Conservation (phyloP, 257 asterid genomes). For the Phtheirospermum japonicum region DNA sequence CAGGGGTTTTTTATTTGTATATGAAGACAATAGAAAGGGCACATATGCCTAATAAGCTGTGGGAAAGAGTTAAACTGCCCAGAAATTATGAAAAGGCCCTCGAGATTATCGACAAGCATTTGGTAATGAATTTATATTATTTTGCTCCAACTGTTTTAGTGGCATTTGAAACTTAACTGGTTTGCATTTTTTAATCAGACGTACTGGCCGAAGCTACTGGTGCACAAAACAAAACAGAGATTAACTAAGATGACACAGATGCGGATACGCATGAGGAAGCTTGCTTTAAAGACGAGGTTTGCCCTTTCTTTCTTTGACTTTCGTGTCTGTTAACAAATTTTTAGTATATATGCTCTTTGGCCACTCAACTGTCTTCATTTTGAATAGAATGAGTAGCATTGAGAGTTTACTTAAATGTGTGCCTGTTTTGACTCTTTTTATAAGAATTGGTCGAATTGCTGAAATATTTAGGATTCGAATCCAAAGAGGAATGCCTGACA, state of each 20-base stretch:
- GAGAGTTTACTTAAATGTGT: not conserved
- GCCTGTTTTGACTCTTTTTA: not conserved
- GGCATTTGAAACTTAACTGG: not conserved
- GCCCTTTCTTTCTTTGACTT: conserved; percentile 15
- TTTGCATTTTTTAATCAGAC: conserved; percentile 38
- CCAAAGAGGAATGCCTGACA: too few species aligned
- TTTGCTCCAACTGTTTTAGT: not conserved
- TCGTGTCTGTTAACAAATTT: not conserved
- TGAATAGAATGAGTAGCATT: not conserved
- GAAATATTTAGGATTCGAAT: too few species aligned
- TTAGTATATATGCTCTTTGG: not conserved
- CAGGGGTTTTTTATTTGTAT: conserved; percentile 89
- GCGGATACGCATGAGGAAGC: conserved; percentile 97
- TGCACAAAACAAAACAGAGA: conserved; percentile 89
- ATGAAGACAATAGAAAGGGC: conserved; percentile 99
- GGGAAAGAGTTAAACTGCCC: conserved; percentile 97
- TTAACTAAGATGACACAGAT: conserved; percentile 96
- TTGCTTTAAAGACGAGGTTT: conserved; percentile 92
- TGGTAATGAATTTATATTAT: conserved; percentile 47
- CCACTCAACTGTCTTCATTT: too few species aligned
- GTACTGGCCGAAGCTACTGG: conserved; percentile 91
- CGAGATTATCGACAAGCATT: conserved; percentile 86
- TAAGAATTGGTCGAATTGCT: too few species aligned
- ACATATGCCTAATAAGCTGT: conserved; percentile 90
- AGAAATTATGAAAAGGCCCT: conserved; percentile 86